Percentiles rank a stretch among this genome's conserved stretches.
Evolutionary conservation across 257 asterid species (phyloP).

Genomic region (Solanum dulcamara): DNA sequence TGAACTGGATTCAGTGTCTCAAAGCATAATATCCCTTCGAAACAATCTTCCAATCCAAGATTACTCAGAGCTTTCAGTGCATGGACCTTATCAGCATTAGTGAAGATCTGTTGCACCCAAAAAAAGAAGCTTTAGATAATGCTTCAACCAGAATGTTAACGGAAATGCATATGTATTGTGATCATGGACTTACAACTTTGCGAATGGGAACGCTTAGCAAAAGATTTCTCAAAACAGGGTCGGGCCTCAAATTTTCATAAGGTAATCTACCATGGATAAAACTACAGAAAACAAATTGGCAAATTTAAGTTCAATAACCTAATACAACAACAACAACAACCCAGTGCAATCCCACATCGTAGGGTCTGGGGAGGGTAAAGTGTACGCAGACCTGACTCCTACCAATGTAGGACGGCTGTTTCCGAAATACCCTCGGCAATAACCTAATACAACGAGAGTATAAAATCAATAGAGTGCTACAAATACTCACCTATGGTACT

Average conservation of each 20-base stretch:
- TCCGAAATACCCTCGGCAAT: too few relatives aligned
- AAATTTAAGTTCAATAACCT: background rate
- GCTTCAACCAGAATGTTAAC: background rate
- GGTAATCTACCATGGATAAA: constrained; percentile 98
- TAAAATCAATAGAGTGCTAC: background rate
- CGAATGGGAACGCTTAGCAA: constrained; percentile 62
- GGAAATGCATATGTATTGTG: background rate
- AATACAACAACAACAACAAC: too few relatives aligned
- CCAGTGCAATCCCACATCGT: too few relatives aligned
- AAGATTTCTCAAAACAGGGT: constrained; percentile 74
- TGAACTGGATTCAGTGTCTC: constrained; percentile 84
- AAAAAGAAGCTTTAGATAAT: background rate
- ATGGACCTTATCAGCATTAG: constrained; percentile 84
- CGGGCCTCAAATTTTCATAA: constrained; percentile 75
- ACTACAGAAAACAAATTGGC: constrained; percentile 20
- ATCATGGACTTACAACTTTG: constrained; percentile 61
- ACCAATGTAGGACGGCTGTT: too few relatives aligned
- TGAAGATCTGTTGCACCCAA: constrained; percentile 49
- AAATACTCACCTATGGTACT: constrained; percentile 56
- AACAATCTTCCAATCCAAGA: constrained; percentile 81
- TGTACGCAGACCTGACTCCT: too few relatives aligned
- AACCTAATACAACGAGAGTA: background rate
- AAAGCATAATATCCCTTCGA: constrained; percentile 88
- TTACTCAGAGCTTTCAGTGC: constrained; percentile 54
- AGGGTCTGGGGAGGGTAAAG: too few relatives aligned